Evolutionary conservation across 2,329 filamentous ascomycete species (phyloP), one percentile per base, ranked within the genome.

Genomic region (Venturia aucupariae): DNA sequence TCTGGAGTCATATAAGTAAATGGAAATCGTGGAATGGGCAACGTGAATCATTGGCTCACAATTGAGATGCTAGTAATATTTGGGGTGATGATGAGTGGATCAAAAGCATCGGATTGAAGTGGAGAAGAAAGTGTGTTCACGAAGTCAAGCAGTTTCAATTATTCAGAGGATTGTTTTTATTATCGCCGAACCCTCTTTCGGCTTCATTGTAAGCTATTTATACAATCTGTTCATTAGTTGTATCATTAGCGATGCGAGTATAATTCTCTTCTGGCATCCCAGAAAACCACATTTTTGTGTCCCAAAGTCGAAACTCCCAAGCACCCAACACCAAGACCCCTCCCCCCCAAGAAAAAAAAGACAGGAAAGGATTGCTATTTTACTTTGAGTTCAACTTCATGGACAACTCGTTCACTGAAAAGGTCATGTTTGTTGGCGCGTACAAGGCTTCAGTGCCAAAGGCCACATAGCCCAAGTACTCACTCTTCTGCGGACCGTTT

Each of bases 361-460:
- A 13, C 27, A 2, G 11, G 5, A 38, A 27, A 51, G 4, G 22
- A 35, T 55, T 15, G 30, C 27, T 55, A 24, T 10, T 27, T 54
- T 30, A 64, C 35, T 44, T 57, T 22, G 54, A 61, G 11, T 65
- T 63, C 61, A 76, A 70, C 39, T 73, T 71, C 63, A 77, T 70
- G 42, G 68, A 67, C 59, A 76, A 67, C 22, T 68, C 63, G 3
- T 72, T 68, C 3, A 81, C 80, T 41, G 72, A 72, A 67, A 84
- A 82, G 1, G 82, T 84, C 61, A 83, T 80, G 46, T 77, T 78
- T 4, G 70, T 68, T 30, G 69, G 64, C 8, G 77, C 73, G 6
- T 72, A 78, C 70, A 80, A 81, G 0, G 80, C 75, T 69, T 84
- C 82, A 17, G 79, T 78, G 27, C 82, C 82, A 67, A 84, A 80